These are phyloP conservation scores for Bryopsis sp. DNA, from an alignment of 139 green algal species.

Conservation along the genomic window DNA sequence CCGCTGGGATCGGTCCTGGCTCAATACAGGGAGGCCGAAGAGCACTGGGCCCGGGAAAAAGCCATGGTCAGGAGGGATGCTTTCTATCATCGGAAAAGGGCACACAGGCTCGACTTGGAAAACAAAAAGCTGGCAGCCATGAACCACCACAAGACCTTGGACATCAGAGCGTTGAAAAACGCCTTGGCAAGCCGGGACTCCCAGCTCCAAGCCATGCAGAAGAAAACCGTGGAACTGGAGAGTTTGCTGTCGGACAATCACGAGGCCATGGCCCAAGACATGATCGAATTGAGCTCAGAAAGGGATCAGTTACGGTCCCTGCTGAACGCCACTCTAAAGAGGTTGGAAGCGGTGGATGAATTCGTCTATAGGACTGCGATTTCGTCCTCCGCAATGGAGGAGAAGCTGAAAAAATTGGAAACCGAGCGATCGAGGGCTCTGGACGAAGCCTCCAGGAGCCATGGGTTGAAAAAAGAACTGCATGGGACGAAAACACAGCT, in stretches of 20 bases:
- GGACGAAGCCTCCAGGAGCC: not conserved
- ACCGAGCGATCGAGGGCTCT: slow-evolving; percentile 6
- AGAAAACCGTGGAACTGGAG: slow-evolving; percentile 1
- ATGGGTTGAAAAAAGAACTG: slow-evolving; percentile 11
- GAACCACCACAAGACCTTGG: slow-evolving; percentile 16
- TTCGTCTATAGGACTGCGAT: not conserved
- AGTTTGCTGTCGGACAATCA: not conserved
- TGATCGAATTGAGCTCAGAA: slow-evolving; percentile 2
- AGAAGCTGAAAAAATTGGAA: not conserved
- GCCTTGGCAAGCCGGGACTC: slow-evolving; percentile 1
- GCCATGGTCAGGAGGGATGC: slow-evolving; percentile 6
- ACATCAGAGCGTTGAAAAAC: slow-evolving; percentile 19
- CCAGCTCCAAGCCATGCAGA: slow-evolving; percentile 1
- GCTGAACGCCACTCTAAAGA: not conserved
- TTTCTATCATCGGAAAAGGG: not conserved
- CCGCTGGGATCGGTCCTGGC: slow-evolving; percentile 42
- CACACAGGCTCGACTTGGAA: slow-evolving; percentile 15
- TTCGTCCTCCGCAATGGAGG: slow-evolving; percentile 4
- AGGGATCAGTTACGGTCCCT: slow-evolving; percentile 10
- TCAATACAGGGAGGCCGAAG: slow-evolving; percentile 52
- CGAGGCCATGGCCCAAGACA: not conserved
- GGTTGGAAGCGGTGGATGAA: slow-evolving; percentile 8
- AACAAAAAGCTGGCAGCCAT: not conserved
- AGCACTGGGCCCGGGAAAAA: slow-evolving; percentile 51
- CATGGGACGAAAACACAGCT: slow-evolving; percentile 6